Conservation (phyloP, 352 stramenopile species). For the Blastocystis sp. region DNA sequence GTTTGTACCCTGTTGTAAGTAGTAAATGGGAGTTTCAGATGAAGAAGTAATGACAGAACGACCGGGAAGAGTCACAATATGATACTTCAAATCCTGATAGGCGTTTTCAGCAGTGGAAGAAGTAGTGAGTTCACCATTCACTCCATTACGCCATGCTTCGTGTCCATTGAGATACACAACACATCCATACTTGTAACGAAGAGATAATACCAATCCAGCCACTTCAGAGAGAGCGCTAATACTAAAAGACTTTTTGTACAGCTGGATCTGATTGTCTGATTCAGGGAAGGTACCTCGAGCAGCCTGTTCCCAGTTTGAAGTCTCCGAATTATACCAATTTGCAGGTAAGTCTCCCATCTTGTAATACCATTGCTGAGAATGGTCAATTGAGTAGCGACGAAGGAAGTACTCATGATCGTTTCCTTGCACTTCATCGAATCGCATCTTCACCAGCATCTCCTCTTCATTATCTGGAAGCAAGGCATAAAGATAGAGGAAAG, state of each 20-base stretch:
- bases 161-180: background rate
- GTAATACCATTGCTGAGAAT: slow-evolving; percentile 10
- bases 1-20: slow-evolving; percentile 13
- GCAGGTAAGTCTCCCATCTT: background rate
- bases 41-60: background rate
- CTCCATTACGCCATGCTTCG: background rate
- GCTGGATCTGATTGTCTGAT: background rate
- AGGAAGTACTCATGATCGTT: background rate
- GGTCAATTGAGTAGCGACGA: background rate
- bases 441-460: background rate
- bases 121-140: background rate
- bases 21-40: background rate
- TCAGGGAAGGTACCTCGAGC: background rate
- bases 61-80: background rate
- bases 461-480: background rate
- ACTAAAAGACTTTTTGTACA: slow-evolving; percentile 17
- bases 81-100: background rate
- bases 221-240: background rate
- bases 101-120: background rate
- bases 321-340: background rate
- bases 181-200: background rate
- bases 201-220: background rate
- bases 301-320: background rate
- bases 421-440: background rate
- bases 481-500: background rate